A percentile compares a stretch with the other conserved stretches of the same genome.
Conservation (phyloP, 208 protist species). For the Leishmania braziliensis region DNA sequence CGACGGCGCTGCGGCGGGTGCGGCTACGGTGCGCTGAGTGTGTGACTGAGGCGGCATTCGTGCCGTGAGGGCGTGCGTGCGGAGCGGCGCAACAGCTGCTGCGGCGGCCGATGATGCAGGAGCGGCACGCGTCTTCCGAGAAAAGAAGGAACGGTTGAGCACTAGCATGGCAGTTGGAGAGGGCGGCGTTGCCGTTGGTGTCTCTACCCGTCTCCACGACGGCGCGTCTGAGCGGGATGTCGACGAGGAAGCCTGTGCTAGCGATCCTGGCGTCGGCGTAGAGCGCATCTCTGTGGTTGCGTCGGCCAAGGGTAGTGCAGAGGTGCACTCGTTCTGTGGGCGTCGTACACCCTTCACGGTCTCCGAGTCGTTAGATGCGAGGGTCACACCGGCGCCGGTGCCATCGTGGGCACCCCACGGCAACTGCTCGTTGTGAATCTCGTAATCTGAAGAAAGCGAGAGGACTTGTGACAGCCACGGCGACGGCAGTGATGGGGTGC, state of each 20-base stretch:
- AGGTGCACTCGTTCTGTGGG: background rate
- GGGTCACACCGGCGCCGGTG: background rate
- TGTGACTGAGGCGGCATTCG: background rate
- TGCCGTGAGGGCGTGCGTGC: background rate
- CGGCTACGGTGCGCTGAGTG: background rate
- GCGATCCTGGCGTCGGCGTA: background rate
- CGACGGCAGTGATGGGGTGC: background rate
- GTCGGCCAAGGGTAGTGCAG: background rate
- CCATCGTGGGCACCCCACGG: background rate
- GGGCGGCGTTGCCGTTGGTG: too few relatives aligned
- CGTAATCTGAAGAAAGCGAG: background rate
- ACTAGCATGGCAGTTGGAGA: background rate
- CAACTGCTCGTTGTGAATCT: background rate
- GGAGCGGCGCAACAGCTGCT: background rate
- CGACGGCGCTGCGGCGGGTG: background rate
- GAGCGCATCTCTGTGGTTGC: background rate
- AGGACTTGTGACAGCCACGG: background rate
- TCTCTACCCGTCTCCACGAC: background rate
- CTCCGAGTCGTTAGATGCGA: background rate
- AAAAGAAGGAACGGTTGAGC: constrained; percentile 7
- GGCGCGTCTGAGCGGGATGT: background rate
- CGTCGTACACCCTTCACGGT: background rate
- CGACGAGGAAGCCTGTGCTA: background rate
- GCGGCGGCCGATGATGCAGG: background rate
- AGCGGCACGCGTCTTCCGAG: background rate